Evolutionary conservation across 2,329 filamentous ascomycete genomes (phyloP), one percentile per base, ranked within the genome.

Genomic region (Sarocladium strictum): DNA sequence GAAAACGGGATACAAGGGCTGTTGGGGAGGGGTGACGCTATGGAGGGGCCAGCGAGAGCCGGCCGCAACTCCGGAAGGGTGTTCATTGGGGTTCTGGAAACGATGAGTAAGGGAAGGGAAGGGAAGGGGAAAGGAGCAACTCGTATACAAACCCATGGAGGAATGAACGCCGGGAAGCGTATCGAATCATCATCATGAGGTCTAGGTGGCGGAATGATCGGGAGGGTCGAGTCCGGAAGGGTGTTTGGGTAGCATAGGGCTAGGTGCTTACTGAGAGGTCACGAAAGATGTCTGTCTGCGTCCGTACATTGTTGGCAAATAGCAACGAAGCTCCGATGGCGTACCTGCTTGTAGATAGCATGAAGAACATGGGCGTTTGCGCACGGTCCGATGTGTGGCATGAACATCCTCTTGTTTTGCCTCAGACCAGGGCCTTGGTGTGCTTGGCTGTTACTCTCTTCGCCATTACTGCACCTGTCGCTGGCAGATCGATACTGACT

Each of bases 31-130:
- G 21, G 27, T 51, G 47, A 51, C 47, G 47, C 27, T 10, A 51
- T 51, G 47, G 26, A 51, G 47, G 17, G 47, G 47, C 47, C 9
- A 29, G 40, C 40, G 40, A 45, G 5, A 45, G 21, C 40, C 40
- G 43, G 9, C 43, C 38, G 43, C 43, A 24, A 27, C 23, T 27
- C 43, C 43, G 43, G 43, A 47, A 24, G 43, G 10, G 43, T 10
- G 35, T n/a, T 38, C n/a, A n/a, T n/a, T n/a, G n/a, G 17, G 40
- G 19, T 24, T 10, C 21, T 7, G 19, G 17, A 10, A 23, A n/a
- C 10, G 37, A 10, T 43, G 11, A 24, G 17, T 38, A 43, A 23
- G 40, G 35, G 7, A 38, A 38, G 12, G 35, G 6, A 38, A 38
- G 17, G 35, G 10, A 7, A 43, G n/a, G 40, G 24, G 4, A 7